A percentile compares a stretch with the other conserved stretches of the same genome.
Evolutionary conservation across 257 asterid species (phyloP).

Genomic region (Ehretia macrophylla): DNA sequence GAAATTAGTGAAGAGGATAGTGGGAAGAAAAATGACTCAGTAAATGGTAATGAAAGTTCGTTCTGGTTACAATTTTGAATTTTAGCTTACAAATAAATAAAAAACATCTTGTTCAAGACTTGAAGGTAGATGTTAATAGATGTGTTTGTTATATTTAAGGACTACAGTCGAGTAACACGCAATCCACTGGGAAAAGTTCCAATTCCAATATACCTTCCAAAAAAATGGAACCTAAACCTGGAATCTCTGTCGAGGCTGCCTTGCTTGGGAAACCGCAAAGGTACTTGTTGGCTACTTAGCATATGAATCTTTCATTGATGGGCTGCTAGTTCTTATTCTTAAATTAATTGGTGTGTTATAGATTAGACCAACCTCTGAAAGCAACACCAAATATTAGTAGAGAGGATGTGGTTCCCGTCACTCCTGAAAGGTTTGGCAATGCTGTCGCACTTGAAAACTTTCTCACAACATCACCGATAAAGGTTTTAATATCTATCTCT

Average conservation of each 20-base stretch:
- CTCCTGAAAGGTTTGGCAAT: conserved; percentile 33
- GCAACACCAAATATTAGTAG: conserved; percentile 30
- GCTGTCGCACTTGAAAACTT: conserved; percentile 50
- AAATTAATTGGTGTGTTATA: conserved; percentile 30
- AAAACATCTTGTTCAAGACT: conserved; percentile 2
- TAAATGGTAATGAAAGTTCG: conserved; percentile 45
- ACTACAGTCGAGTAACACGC: conserved; percentile 43
- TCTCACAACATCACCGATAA: conserved; percentile 38
- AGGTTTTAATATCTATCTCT: conserved; percentile 39
- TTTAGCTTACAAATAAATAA: not conserved
- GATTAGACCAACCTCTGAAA: conserved; percentile 53
- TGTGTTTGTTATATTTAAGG: conserved; percentile 59
- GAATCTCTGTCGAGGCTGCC: conserved; percentile 33
- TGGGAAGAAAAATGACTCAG: conserved; percentile 30
- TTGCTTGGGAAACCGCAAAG: conserved; percentile 71
- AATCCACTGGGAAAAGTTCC: conserved; percentile 27
- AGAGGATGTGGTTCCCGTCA: conserved; percentile 30
- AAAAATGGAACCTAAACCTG: conserved; percentile 22
- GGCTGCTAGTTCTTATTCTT: conserved; percentile 11
- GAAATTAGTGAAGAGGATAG: conserved; percentile 26
- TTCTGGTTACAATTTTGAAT: conserved; percentile 14
- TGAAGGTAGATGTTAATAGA: conserved; percentile 17
- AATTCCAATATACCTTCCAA: conserved; percentile 28
- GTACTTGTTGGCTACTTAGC: conserved; percentile 24
- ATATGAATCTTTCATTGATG: conserved; percentile 2